Evolutionary conservation across 495 filamentous ascomycete genomes (phyloP), one percentile per base, ranked within the genome.

Genomic region (Umbilicaria muhlenbergii): DNA sequence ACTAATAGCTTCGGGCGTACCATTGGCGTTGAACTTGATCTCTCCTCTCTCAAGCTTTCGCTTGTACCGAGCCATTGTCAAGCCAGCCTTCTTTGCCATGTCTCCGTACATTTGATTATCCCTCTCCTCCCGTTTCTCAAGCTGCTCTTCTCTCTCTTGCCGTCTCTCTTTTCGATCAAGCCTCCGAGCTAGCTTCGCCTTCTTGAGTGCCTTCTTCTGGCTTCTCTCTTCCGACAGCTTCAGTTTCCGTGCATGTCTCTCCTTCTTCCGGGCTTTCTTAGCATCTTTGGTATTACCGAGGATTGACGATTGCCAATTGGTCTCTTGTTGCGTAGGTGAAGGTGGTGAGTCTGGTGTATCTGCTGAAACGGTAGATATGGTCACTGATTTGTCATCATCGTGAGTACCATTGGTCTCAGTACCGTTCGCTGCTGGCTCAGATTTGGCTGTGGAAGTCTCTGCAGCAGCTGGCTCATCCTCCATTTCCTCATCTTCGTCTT

Each of bases 41-140:
- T 82, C 73, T 13, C 80, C 80, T 15, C 76, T 70, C 53, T 78
- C 75, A 17, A 77, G 68, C 70, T 82, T 83, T 47, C 77, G 71
- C 66, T 78, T 71, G 62, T 81, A 84, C 52, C 79, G 73, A 57
- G 68, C 70, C n/a, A 82, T 66, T 14, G 73, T 73, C 38, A 83
- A 64, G 40, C 80, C 79, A 14, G 75, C 73, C 56, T 72, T 66
- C 36, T 66, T 73, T 18, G 80, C 79, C 45, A 73, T 44, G 45
- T 65, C 68, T 48, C 68, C 68, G 39, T 73, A 66, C 19, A 76
- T 70, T 24, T 64, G 61, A 14, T 69, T 61, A n/a, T 71, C 68
- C 48, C 64, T 67, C 44, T 63, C 55, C 55, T 69, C 68, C 53
- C 57, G 59, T 51, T 54, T 38, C 36, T 58, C 58, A 14, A 55